A percentile compares a stretch with the other conserved stretches of the same genome.
These are phyloP conservation scores for Chalciporus sp. DNA, from an alignment of 1,284 basidiomycete species.

Conservation along the genomic window DNA sequence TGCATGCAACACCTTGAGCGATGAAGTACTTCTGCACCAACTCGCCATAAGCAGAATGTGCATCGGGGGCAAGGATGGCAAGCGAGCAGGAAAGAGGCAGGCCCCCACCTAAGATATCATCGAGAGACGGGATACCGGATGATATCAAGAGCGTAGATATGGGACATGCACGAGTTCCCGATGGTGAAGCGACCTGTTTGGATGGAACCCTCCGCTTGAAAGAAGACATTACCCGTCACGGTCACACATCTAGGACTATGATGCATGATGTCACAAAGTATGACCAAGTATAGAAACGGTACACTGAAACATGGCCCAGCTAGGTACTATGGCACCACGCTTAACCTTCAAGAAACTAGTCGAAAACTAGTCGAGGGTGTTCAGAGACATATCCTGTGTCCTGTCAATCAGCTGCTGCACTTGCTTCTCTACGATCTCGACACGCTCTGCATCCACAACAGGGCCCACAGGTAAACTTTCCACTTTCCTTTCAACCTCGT, in stretches of 20 bases:
- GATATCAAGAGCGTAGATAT: slow-evolving; percentile 72
- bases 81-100: slow-evolving; percentile 82
- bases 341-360: neutral
- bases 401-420: slow-evolving; percentile 17
- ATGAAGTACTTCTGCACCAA: slow-evolving; percentile 88
- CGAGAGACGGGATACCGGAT: slow-evolving; percentile 91
- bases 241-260: neutral
- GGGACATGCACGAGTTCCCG: slow-evolving; percentile 69
- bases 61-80: slow-evolving; percentile 78
- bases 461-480: neutral
- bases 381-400: slow-evolving; percentile 22
- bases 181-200: slow-evolving; percentile 42
- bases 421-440: neutral
- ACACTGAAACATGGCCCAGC: too few species aligned
- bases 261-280: too few species aligned
- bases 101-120: slow-evolving; percentile 93
- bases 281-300: too few species aligned
- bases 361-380: slow-evolving; percentile 29
- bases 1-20: slow-evolving; percentile 79
- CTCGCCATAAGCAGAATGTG: slow-evolving; percentile 84
- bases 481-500: slow-evolving; percentile 1
- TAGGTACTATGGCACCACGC: too few species aligned
- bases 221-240: slow-evolving; percentile 62
- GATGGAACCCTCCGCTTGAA: slow-evolving; percentile 74
- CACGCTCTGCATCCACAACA: neutral